Evolutionary conservation across 345 rosid species (phyloP).

Genomic region (Mangifera indica): DNA sequence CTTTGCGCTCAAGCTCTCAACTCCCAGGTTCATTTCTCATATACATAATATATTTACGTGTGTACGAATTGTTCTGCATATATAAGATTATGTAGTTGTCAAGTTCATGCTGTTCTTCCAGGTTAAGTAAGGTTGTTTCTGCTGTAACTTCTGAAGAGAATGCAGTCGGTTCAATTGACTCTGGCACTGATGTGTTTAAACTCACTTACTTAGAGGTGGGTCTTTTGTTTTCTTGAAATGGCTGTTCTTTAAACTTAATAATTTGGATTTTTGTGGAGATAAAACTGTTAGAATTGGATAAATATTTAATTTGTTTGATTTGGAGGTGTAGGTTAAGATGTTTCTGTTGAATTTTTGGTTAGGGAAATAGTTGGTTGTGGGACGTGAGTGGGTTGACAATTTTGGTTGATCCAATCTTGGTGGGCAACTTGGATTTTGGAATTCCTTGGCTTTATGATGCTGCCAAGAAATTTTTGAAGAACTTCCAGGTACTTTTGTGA

Average conservation of each 20-base stretch:
- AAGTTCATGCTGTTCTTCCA: conserved; percentile 14
- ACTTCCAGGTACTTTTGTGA: conserved; percentile 53
- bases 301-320: conserved; percentile 5
- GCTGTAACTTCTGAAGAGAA: conserved; percentile 68
- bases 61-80: neutral
- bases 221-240: conserved; percentile 1
- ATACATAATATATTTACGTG: neutral
- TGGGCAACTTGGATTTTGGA: conserved; percentile 92
- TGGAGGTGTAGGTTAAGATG: conserved; percentile 1
- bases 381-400: conserved; percentile 62
- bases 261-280: neutral
- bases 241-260: conserved; percentile 4
- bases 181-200: conserved; percentile 51
- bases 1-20: conserved; percentile 32
- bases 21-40: conserved; percentile 16
- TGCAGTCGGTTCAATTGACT: conserved; percentile 46
- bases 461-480: conserved; percentile 68
- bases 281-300: neutral
- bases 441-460: conserved; percentile 92
- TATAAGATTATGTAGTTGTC: neutral
- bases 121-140: conserved; percentile 35
- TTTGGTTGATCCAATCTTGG: conserved; percentile 84
- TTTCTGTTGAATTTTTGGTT: conserved; percentile 18
- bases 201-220: conserved; percentile 85
- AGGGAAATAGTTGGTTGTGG: conserved; percentile 97